Evolutionary conservation across 768 basidiomycete species (phyloP), one percentile per base, ranked within the genome.

Genomic region (Lactarius hatsudake): DNA sequence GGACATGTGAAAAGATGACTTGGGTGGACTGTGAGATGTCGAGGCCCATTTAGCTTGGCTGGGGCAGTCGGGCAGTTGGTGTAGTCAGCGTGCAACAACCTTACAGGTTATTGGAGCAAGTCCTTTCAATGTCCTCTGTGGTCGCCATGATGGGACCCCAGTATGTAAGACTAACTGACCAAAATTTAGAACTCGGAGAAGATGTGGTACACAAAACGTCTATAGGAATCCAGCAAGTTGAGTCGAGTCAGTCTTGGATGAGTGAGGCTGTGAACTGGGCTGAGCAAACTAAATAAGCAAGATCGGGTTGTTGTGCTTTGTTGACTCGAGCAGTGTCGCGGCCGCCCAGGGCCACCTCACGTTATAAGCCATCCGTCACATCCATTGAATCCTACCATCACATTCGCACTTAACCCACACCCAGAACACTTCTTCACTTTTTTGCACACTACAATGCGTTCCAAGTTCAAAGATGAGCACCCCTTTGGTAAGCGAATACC

Each of bases 391-490:
- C 58, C n/a, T 55, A 26, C 40, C 13, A 26, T 55, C n/a, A 2
- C 28, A 26, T 12, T 36, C 57, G 42, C 58, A 60, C 36, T 72
- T 51, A 61, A 70, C 38, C 71, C 71, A 59, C 71, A 51, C 26
- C 45, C 43, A 42, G 40, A 56, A 43, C 62, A 8, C 20, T n/a
- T 56, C 13, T 15, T 23, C 36, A 1, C 36, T 18, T 28, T 28
- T 45, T 55, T 28, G 4, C 26, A 65, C 5, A 55, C 61, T 73
- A 81, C 69, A 66, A 94, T 94, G 92, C 87, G 92, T 79, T 94
- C 93, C 76, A 95, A 95, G 81, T 96, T 96, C 83, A 96, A 95
- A 88, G 96, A 98, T 80, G 96, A 98, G 81, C 96, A 99, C 79
- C 94, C 94, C 69, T 98, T 98, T 77, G 96, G 96, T 96, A 61